These are phyloP conservation scores for Musa schizocarpa DNA, from an alignment of 176 grass and related monocot genomes.

Conservation along the genomic window DNA sequence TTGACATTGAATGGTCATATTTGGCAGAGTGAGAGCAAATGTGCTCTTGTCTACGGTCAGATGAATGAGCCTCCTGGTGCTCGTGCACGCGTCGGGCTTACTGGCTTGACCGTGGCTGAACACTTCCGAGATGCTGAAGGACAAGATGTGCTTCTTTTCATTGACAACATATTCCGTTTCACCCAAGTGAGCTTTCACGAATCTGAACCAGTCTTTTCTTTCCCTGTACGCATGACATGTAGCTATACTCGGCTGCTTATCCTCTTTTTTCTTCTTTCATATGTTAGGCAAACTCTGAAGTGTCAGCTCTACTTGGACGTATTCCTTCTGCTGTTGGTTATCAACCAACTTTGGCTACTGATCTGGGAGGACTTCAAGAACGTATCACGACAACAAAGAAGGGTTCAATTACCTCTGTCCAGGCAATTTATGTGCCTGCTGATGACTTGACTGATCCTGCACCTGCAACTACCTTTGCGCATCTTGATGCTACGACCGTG, in stretches of 20 bases:
- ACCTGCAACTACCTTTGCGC: slow-evolving; percentile 34
- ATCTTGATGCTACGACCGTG: slow-evolving; percentile 32
- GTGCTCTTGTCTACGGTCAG: slow-evolving; percentile 33
- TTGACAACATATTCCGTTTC: slow-evolving; percentile 33
- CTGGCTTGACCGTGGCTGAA: slow-evolving; percentile 30
- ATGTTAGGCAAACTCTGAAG: slow-evolving; percentile 24
- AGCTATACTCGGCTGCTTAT: too few species aligned
- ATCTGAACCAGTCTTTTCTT: background rate
- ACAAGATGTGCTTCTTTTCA: slow-evolving; percentile 37
- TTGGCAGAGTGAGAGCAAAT: slow-evolving; percentile 27
- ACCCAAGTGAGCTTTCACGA: slow-evolving; percentile 11
- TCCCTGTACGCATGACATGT: background rate
- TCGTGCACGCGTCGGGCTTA: slow-evolving; percentile 30
- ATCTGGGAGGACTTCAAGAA: slow-evolving; percentile 28
- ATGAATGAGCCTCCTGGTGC: slow-evolving; percentile 36
- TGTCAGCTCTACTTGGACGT: slow-evolving; percentile 27
- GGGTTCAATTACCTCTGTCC: slow-evolving; percentile 24
- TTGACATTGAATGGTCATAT: background rate
- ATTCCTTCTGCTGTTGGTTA: slow-evolving; percentile 28
- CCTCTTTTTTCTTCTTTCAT: background rate
- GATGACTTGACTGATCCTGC: slow-evolving; percentile 38
- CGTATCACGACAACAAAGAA: slow-evolving; percentile 28
- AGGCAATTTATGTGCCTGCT: slow-evolving; percentile 37
- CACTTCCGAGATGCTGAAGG: slow-evolving; percentile 35
- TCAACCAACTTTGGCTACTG: slow-evolving; percentile 25